Evolutionary conservation across 108 stramenopile species (phyloP), one percentile per base, ranked within the genome.

Genomic region (Conticribra guillardii): DNA sequence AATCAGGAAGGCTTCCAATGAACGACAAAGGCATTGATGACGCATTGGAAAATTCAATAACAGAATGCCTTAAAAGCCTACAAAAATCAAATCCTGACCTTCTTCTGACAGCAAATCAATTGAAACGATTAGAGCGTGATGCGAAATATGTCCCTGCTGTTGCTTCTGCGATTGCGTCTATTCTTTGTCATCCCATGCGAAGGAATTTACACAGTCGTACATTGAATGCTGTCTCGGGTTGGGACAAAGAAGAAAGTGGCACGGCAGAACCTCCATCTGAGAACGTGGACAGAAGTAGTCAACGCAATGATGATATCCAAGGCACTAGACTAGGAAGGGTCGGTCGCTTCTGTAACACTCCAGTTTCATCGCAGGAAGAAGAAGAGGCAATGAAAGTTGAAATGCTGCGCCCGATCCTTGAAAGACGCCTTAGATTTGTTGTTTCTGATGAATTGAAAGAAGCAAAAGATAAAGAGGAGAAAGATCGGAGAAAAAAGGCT

Each of bases 1-100:
- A 50, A 49, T 55, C 87, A 83, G 89, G 93, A 17, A 61, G 93
- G 9, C 88, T 95, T 30, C 93, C 93, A 4, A 26, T 91, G 47
- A 84, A 92, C 56, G 76, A 95, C 63, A 59, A 60, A 34, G 78
- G 82, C 7, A 89, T 95, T 63, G 73, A 82, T 63, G 62, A 69
- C 44, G 89, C 93, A 5, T 49, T 95, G 18, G 84, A 92, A 31
- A 80, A 70, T 29, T 89, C 76, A 9, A 57, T 92, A 27, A 69
- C 74, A 33, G 78, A 80, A 9, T 92, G 93, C 57, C 65, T 95
- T 9, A 79, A 85, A 52, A 83, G 80, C 46, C 81, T 95, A 0
- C 93, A 91, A 69, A 57, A 24, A 8, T 74, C 89, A 19, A 95
- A 89, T 57, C 89, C 90, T 9, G 57, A 58, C 9, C 83, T 95